Evolutionary conservation across 1,139 yeast species (phyloP).

Genomic region (Diutina sp.): DNA sequence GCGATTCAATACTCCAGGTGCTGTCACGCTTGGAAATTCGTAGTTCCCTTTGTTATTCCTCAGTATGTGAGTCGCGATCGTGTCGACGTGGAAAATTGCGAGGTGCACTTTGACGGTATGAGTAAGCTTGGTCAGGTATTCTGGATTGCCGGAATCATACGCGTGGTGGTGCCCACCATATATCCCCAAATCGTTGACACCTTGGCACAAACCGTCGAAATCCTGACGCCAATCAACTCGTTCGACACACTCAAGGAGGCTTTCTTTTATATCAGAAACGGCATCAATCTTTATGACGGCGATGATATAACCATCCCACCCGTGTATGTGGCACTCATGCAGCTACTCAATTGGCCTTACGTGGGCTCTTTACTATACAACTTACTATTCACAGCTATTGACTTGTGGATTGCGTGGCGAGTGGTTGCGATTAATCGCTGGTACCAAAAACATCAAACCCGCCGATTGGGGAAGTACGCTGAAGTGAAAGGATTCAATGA

Average conservation of each 20-base stretch:
- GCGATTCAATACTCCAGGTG: not conserved
- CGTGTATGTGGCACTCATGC: constrained; percentile 4
- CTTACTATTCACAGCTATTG: constrained; percentile 26
- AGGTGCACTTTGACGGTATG: constrained; percentile 7
- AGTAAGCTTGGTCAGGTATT: constrained; percentile 14
- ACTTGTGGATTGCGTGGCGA: constrained; percentile 27
- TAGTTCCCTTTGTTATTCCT: not conserved
- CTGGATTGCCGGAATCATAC: constrained; percentile 16
- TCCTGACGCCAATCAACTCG: constrained; percentile 71
- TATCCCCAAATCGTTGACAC: constrained; percentile 18
- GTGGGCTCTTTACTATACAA: constrained; percentile 11
- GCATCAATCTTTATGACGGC: constrained; percentile 63
- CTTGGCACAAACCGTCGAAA: constrained; percentile 37
- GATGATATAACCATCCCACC: constrained; percentile 18
- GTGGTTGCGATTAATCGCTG: constrained; percentile 28
- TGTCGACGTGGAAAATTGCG: not conserved
- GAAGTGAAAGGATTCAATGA: constrained; percentile 17
- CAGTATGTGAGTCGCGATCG: not conserved
- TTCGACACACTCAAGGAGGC: constrained; percentile 67
- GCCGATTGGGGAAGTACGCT: constrained; percentile 5
- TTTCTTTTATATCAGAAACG: constrained; percentile 47
- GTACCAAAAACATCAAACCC: constrained; percentile 16
- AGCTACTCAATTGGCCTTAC: not conserved
- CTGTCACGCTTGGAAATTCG: not conserved
- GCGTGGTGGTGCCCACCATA: constrained; percentile 9